Evolutionary conservation across 306 rosid species (phyloP).

Genomic region (Abrus precatorius): DNA sequence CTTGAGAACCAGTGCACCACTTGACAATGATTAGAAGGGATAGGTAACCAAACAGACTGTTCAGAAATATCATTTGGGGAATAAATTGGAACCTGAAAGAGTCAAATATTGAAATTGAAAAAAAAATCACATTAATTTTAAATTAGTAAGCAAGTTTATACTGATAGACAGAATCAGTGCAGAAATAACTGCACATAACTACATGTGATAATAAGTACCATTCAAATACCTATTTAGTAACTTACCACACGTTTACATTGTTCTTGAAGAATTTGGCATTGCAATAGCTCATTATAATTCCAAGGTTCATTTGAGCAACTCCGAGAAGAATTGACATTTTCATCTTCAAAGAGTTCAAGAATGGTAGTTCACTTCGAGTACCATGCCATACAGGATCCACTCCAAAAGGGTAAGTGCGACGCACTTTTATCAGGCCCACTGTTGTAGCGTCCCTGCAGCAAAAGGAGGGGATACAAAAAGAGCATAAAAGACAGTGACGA

Average conservation of each 20-base stretch:
- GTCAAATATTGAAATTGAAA: constrained; percentile 16
- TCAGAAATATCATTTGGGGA: constrained; percentile 93
- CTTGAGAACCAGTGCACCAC: constrained; percentile 97
- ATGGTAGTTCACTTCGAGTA: constrained; percentile 91
- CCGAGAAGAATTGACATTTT: constrained; percentile 98
- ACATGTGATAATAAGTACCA: constrained; percentile 6
- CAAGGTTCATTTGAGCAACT: constrained; percentile 98
- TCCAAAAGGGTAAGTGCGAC: constrained; percentile 90
- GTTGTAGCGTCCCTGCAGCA: constrained; percentile 81
- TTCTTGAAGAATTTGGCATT: constrained; percentile 82
- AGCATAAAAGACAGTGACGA: constrained; percentile 21
- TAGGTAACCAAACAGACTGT: constrained; percentile 91
- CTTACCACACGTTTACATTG: constrained; percentile 83
- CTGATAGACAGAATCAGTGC: constrained; percentile 22
- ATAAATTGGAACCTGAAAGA: constrained; percentile 90
- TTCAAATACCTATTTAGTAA: constrained; percentile 22
- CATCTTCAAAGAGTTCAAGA: constrained; percentile 97
- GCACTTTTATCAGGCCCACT: constrained; percentile 82
- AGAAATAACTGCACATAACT: constrained; percentile 23
- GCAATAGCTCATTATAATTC: constrained; percentile 85
- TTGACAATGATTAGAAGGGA: constrained; percentile 82
- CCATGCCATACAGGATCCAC: constrained; percentile 99
- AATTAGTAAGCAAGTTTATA: constrained; percentile 31
- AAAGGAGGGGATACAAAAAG: constrained; percentile 20
- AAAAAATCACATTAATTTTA: constrained; percentile 46